Evolutionary conservation across 371 early-diverging fungal genomes (phyloP), one percentile per base, ranked within the genome.

Genomic region (Amoeboaphelidium occidentale): DNA sequence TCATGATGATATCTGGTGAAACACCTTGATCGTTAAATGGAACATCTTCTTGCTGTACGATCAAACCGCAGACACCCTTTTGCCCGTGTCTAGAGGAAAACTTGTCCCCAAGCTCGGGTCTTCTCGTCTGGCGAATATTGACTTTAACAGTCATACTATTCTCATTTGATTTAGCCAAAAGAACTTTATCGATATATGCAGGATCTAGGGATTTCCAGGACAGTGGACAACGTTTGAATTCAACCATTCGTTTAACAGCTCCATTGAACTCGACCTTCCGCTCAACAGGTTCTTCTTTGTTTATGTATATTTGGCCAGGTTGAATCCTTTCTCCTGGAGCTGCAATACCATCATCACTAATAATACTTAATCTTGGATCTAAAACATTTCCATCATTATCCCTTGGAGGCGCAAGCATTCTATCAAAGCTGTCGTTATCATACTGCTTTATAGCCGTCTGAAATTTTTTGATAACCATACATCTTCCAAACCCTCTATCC

Each of bases 61-160:
- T 90, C 50, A 93, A 78, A 47, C 97, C 99, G 57, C 90, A 85
- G 17, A 97, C 96, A 55, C 99, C 99, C 63, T 99, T 99, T 59
- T 99, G 98, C 32, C 99, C 99, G 76, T 98, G 98, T 53, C 99
- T 81, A 45, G 93, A 91, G 23, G 96, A 88, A 67, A 98, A 98
- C 71, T 99, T 99, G 67, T 99, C 99, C 52, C 99, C 99, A 53
- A 99, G 67, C 65, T 98, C 94, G 2, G 98, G 98, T 2, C 87
- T 74, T 49, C 99, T 83, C 1, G 91, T 94, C 66, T 97, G 96
- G 28, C 96, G 79, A 27, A 96, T 72, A 23, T 83, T 69, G n/a
- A 82, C 81, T 70, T 98, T 99, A 60, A 98, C 77, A 28, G 96
- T 60, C 13, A 76, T 79, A 59, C 90, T 84, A 53, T 91, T 93